Evolutionary conservation across 768 basidiomycete genomes (phyloP).

Genomic region (Mycena vulgaris): DNA sequence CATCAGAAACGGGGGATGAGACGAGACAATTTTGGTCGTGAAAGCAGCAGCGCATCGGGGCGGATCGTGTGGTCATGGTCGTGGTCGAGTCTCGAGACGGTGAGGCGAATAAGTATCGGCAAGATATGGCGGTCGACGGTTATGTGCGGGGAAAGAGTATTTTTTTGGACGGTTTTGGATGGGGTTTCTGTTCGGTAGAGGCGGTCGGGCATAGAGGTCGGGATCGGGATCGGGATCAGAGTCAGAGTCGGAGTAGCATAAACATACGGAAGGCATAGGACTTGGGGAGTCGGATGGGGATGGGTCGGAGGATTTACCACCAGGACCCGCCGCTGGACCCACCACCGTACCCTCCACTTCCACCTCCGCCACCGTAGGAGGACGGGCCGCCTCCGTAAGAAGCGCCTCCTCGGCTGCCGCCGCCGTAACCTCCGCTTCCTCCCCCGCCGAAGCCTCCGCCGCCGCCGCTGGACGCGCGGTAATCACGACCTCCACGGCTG

Average conservation of each 20-base stretch:
- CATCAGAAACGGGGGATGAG: slow-evolving; percentile 57
- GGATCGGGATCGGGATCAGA: not conserved
- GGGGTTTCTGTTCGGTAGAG: slow-evolving; percentile 26
- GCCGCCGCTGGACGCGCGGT: slow-evolving; percentile 63
- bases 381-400: slow-evolving; percentile 44
- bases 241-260: slow-evolving; percentile 12
- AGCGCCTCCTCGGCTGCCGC: slow-evolving; percentile 35
- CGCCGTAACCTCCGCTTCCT: slow-evolving; percentile 43
- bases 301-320: slow-evolving; percentile 56
- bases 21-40: slow-evolving; percentile 64
- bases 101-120: slow-evolving; percentile 31
- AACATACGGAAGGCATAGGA: slow-evolving; percentile 15
- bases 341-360: slow-evolving; percentile 48
- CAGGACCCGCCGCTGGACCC: slow-evolving; percentile 55
- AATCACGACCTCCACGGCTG: slow-evolving; percentile 56
- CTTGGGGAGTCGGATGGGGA: not conserved
- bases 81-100: slow-evolving; percentile 33
- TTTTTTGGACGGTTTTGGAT: slow-evolving; percentile 34
- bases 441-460: slow-evolving; percentile 46
- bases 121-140: slow-evolving; percentile 27
- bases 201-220: not conserved
- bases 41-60: slow-evolving; percentile 65
- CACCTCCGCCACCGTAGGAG: slow-evolving; percentile 43
- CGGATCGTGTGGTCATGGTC: slow-evolving; percentile 42
- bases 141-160: slow-evolving; percentile 33